Base-by-base conservation (phyloP, 202 grass and related monocot species). In the Alloteropsis angusta region DNA sequence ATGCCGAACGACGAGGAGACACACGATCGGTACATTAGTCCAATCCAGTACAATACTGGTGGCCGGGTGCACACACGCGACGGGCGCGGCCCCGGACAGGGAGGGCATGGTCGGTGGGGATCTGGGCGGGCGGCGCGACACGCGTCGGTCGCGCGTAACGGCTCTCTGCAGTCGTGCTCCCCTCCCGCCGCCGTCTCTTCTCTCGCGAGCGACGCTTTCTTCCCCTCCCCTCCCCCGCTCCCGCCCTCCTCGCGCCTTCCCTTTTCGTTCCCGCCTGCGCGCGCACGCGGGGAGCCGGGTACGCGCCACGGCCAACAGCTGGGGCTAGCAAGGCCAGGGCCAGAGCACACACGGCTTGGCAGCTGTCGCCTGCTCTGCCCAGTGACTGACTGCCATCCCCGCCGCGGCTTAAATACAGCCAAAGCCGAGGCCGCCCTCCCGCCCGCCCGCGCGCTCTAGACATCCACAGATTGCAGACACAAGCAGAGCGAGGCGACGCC, bases 81-180 rank as follows among this genome's bases (percentile, higher is more conserved):
- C 65, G 43, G 50, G 46, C 2, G 18, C 37, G 1, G 1, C 21
- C 45, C 53, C 44, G 57, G 14, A 39, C 60, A 39, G 5, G 21
- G 57, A 56, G 7, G 30, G 49, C 17, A 25, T 83, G 85, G 80
- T 83, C 80, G 74, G 85, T 34, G 67, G 66, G 42, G 58, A 41
- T 82, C 22, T 36, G 1, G n/a, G 28, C 28, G 1, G n/a, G 28
- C 28, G 28, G 28, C 14, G 52, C 22, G 44, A 54, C 72, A 82
- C 85, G 72, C 85, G 79, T 82, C 64, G 18, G 14, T 3, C 44
- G 44, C 14, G 39, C 39, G 39, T 7, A 41, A 7, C 2, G 2
- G 12, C 44, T 36, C 35, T n/a, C 3, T 36, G 35, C 28, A 6
- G 5, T 4, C 35, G 35, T 54, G n/a, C 50, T n/a, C 50, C 2